phyloP scores from a whole-genome alignment of 2,329 filamentous ascomycete genomes.

The Alternaria alternata region DNA sequence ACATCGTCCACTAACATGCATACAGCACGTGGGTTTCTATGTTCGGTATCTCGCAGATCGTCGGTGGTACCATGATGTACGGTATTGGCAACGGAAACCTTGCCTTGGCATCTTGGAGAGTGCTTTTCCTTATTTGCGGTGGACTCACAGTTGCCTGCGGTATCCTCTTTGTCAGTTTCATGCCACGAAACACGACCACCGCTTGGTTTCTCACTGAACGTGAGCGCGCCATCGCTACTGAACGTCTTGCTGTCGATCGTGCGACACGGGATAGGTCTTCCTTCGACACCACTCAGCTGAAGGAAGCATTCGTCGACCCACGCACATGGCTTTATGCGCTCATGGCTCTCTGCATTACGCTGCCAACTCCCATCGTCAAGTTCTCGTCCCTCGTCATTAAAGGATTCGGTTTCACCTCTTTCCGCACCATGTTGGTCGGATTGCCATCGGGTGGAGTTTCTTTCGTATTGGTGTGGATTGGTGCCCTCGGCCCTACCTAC shows the following conservation, averaged over 20 bases:
- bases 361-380: constrained; percentile 20
- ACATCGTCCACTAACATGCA: neutral
- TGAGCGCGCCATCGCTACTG: no score
- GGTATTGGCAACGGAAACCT: constrained; percentile 56
- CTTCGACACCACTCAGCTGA: no score
- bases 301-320: constrained; percentile 41
- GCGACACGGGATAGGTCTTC: no score
- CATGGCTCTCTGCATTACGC: neutral
- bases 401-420: constrained; percentile 41
- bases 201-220: no score
- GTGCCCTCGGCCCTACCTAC: constrained; percentile 50
- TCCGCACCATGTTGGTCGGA: constrained; percentile 58
- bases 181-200: no score
- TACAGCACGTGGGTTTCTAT: constrained; percentile 38
- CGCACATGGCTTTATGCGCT: constrained; percentile 40
- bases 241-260: no score
- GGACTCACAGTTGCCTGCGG: no score
- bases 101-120: constrained; percentile 56
- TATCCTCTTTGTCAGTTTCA: no score
- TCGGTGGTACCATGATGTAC: constrained; percentile 60
- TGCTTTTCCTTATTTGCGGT: no score
- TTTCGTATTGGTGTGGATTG: constrained; percentile 58
- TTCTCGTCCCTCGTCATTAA: constrained; percentile 61
- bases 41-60: constrained; percentile 56
- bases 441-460: constrained; percentile 60